Conservation (phyloP, 306 rosid species). For the Sesbania bispinosa region DNA sequence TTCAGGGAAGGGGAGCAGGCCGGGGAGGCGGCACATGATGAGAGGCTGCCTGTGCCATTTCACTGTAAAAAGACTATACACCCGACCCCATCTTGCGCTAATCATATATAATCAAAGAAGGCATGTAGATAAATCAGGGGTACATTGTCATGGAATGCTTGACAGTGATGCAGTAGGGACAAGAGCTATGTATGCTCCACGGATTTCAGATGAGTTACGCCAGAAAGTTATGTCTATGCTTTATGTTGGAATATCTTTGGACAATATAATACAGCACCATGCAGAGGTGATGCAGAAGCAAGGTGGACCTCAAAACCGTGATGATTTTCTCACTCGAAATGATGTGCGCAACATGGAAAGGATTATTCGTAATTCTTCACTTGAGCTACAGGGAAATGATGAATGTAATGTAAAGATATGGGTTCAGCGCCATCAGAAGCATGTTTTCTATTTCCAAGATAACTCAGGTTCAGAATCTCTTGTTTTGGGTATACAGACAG, state of each 20-base stretch:
- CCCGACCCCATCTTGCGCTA: conserved; percentile 59
- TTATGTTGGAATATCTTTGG: conserved; percentile 64
- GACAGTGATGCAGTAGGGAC: conserved; percentile 79
- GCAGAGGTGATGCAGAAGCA: conserved; percentile 59
- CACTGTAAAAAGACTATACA: conserved; percentile 69
- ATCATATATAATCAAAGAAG: conserved; percentile 69
- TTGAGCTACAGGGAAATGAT: conserved; percentile 49
- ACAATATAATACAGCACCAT: conserved; percentile 65
- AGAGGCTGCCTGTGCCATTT: conserved; percentile 86
- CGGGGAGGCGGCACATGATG: conserved; percentile 89
- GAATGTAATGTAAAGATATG: conserved; percentile 59
- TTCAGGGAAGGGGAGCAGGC: conserved; percentile 84
- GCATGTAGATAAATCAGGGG: conserved; percentile 69
- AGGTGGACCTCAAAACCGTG: conserved; percentile 76
- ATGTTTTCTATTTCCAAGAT: conserved; percentile 66
- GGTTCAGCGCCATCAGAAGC: conserved; percentile 68
- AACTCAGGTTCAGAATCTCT: conserved; percentile 42
- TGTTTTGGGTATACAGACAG: conserved; percentile 75
- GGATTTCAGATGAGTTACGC: conserved; percentile 81
- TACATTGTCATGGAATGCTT: conserved; percentile 77
- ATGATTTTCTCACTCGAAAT: conserved; percentile 67
- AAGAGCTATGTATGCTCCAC: conserved; percentile 83
- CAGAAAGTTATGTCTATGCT: conserved; percentile 77
- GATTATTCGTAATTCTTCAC: conserved; percentile 55
- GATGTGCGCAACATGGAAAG: conserved; percentile 89